These are phyloP conservation scores for Candida germanica DNA, from an alignment of 805 yeast species.

Conservation along the genomic window DNA sequence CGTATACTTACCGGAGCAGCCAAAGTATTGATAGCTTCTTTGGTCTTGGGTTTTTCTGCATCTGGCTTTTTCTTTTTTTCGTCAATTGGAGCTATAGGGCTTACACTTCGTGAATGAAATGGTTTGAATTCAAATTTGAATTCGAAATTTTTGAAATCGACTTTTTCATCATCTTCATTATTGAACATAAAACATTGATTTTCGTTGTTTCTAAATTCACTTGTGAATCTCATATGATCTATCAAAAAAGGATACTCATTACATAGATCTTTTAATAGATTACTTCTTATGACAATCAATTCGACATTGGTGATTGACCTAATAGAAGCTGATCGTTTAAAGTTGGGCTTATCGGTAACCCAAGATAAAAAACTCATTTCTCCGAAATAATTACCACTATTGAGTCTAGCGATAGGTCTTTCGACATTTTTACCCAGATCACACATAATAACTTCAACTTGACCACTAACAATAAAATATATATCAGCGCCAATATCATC, in stretches of 20 bases:
- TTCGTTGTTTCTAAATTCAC: conserved; percentile 42
- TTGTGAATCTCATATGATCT: conserved; percentile 59
- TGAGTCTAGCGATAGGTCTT: conserved; percentile 53
- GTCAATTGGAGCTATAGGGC: conserved; percentile 11
- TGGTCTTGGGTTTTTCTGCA: neutral
- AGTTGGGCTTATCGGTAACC: conserved; percentile 28
- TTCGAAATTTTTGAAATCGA: conserved; percentile 7
- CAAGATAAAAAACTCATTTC: conserved; percentile 67
- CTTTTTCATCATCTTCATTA: conserved; percentile 1
- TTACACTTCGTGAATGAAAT: conserved; percentile 14
- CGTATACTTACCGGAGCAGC: conserved; percentile 3
- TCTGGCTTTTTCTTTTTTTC: neutral
- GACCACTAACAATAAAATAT: conserved; percentile 64
- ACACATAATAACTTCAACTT: conserved; percentile 58
- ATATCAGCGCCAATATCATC: conserved; percentile 63
- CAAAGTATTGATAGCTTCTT: neutral
- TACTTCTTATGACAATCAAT: conserved; percentile 57
- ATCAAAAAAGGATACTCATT: conserved; percentile 55
- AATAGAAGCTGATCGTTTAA: conserved; percentile 56
- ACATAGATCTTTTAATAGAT: conserved; percentile 52
- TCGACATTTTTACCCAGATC: conserved; percentile 10
- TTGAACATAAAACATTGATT: conserved; percentile 1
- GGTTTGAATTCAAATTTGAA: conserved; percentile 14
- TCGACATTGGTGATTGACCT: conserved; percentile 60
- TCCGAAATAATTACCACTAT: conserved; percentile 68